Evolutionary conservation across 2,329 filamentous ascomycete species (phyloP), one percentile per base, ranked within the genome.

Genomic region (Aspergillus fumigatiaffinis): DNA sequence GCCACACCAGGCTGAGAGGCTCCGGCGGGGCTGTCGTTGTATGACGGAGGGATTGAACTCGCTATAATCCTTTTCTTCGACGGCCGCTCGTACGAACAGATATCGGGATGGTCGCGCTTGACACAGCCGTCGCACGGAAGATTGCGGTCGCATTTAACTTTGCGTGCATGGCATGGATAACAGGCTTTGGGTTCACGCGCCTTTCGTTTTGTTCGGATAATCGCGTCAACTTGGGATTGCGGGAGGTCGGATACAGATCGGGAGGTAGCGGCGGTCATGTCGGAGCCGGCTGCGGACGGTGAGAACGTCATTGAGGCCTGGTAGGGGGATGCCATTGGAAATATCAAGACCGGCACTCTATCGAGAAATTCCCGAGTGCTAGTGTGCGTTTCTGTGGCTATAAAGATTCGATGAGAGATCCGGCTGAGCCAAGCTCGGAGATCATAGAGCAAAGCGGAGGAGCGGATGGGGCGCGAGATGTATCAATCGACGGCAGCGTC

Each of bases 71-170:
- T 68, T 63, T 77, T 78, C 64, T 80, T 80, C 26, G 75, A 76
- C 8, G 77, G 77, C 4, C 77, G 74, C 67, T 80, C 77, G 60
- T 80, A 80, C 8, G 77, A 79, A 61, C 77, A 80, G 14, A 79
- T 72, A 52, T 80, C 76, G 35, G 77, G 76, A 63, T 80, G 77
- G 62, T 79, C 77, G 61, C 77, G 73, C 63, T 79, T 79, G 50
- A 80, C 76, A 57, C 77, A 80, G 21, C 77, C 77, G 58, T 79
- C 77, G 64, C 77, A 80, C 3, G 77, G 77, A 8, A 79, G 65
- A 51, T 79, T 79, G 44, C 77, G 76, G 63, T 80, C 77, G 64
- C 77, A 80, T 68, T 79, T 80, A 44, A 80, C 77, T 57, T 78
- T 78, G n/a, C 76, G 73, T 52, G 75, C 74, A 62, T 78, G 76